Evolutionary conservation across 1,284 basidiomycete genomes (phyloP).

Genomic region (Vanrija humicola): DNA sequence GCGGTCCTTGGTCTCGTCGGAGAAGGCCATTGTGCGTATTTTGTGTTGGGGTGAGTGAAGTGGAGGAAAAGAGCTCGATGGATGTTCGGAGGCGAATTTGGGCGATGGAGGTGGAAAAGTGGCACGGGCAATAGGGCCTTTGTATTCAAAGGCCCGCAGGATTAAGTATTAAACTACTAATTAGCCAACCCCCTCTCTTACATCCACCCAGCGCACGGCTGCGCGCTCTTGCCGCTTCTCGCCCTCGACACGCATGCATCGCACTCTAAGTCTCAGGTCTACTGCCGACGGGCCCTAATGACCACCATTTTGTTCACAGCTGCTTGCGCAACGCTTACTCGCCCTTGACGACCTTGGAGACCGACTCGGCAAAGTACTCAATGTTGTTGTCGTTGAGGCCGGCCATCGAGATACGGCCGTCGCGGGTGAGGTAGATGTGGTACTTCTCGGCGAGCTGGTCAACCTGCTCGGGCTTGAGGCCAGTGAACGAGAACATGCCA

Average conservation of each 20-base stretch:
- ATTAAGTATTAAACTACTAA: too few species aligned
- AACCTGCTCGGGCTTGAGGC: slow-evolving; percentile 71
- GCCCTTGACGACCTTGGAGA: slow-evolving; percentile 76
- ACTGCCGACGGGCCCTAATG: too few species aligned
- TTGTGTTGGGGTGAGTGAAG: neutral
- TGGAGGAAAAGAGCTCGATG: too few species aligned
- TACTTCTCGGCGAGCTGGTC: slow-evolving; percentile 83
- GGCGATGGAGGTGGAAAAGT: neutral
- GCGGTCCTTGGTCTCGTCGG: slow-evolving; percentile 50
- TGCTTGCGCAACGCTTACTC: slow-evolving; percentile 48
- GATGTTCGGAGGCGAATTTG: neutral
- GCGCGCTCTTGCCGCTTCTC: too few species aligned
- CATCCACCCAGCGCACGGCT: too few species aligned
- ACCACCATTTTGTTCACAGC: slow-evolving; percentile 34
- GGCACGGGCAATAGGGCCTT: neutral
- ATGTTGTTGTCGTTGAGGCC: slow-evolving; percentile 88
- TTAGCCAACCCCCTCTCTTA: too few species aligned
- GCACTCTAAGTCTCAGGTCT: too few species aligned
- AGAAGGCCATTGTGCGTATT: slow-evolving; percentile 42
- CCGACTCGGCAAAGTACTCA: slow-evolving; percentile 78
- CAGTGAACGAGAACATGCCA: slow-evolving; percentile 74
- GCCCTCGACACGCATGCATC: slow-evolving; percentile 1
- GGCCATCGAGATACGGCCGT: slow-evolving; percentile 91
- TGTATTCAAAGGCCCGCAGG: neutral
- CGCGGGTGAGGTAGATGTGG: slow-evolving; percentile 72